phyloP scores from a whole-genome alignment of 2,329 filamentous ascomycete species.

The Xylogone sp. region DNA sequence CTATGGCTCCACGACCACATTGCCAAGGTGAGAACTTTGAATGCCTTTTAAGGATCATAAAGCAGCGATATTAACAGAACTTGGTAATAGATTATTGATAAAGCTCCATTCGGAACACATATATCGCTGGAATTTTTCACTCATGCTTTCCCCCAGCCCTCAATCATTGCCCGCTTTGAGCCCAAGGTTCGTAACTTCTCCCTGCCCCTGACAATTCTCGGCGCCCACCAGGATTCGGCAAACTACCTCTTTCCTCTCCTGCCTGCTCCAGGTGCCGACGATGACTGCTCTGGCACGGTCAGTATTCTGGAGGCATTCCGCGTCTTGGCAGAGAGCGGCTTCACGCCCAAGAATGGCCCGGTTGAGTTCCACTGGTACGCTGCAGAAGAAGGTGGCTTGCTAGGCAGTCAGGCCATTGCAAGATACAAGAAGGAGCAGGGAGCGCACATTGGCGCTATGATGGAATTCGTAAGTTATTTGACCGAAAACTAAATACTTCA shows the following conservation, averaged over 20 bases:
- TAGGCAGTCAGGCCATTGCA: slow-evolving; percentile 55
- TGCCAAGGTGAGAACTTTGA: slow-evolving; percentile 18
- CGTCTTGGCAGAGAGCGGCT: slow-evolving; percentile 50
- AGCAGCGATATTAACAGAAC: slow-evolving; percentile 16
- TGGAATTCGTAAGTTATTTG: slow-evolving; percentile 45
- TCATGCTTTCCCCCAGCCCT: slow-evolving; percentile 67
- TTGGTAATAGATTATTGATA: slow-evolving; percentile 16
- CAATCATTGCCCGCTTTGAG: slow-evolving; percentile 65
- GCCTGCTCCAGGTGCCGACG: slow-evolving; percentile 68
- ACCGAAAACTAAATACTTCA: background rate
- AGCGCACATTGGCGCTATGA: slow-evolving; percentile 67
- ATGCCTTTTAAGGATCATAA: background rate
- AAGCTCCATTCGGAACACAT: slow-evolving; percentile 29
- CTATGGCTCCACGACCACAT: slow-evolving; percentile 34
- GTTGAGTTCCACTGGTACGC: slow-evolving; percentile 79
- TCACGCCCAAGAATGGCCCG: slow-evolving; percentile 31
- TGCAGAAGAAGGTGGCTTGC: slow-evolving; percentile 71
- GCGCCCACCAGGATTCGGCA: slow-evolving; percentile 71
- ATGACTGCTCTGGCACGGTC: slow-evolving; percentile 69
- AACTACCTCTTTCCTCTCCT: slow-evolving; percentile 59
- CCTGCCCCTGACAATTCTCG: slow-evolving; percentile 46
- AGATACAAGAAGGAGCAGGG: slow-evolving; percentile 49
- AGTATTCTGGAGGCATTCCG: slow-evolving; percentile 71
- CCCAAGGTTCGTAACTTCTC: slow-evolving; percentile 30
- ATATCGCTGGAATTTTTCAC: slow-evolving; percentile 48